Base-by-base conservation (phyloP, 768 basidiomycete species). In the Dictyophora rubrovolvata region DNA sequence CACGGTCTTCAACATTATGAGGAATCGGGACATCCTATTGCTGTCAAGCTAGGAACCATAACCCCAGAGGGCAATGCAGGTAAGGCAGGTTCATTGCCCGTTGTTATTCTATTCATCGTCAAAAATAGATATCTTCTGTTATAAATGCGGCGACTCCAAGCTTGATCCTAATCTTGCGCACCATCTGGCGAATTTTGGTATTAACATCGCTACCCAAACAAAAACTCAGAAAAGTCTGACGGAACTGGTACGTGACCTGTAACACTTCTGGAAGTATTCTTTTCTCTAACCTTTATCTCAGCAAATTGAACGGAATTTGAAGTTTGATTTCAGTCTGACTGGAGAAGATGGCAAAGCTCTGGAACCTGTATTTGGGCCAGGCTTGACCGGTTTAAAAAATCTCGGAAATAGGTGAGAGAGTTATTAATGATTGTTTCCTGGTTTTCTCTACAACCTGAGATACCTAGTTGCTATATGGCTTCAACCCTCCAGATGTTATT, bases 151-250 rank as follows among this genome's bases (percentile, higher is more conserved):
- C 64, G 94, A 97, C 63, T 77, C 88, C 1, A 85, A 80, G 65
- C 67, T 85, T 5, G 92, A 96, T 67, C 89, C 86, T 0, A 81
- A 87, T 7, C 70, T 98, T 10, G 75, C 82, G 0, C 61, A 67
- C 0, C 95, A 98, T 71, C 78, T 98, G 2, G 70, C 81, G 0
- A 78, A 78, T 21, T 96, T 97, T 61, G 93, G 92, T 0, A 95
- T 99, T 69, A 86, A 92, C 61, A 83, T 97, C 1, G 77, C 80
- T 37, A 79, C 78, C 0, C 85, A 89, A 66, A 85, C 73, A 5
- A 98, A 98, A 73, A 97, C 94, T 0, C 93, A 96, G 69, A 97
- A 96, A 73, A 91, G 84, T 59, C 90, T 96, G 85, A 96, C 94
- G 0, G 95, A 99, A 67, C 77, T 99, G 63, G 93, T 93, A 60